A percentile compares a stretch with the other conserved stretches of the same genome.
These are phyloP conservation scores for Aeminium ludgeri DNA, from an alignment of 495 filamentous ascomycete species.

Conservation along the genomic window DNA sequence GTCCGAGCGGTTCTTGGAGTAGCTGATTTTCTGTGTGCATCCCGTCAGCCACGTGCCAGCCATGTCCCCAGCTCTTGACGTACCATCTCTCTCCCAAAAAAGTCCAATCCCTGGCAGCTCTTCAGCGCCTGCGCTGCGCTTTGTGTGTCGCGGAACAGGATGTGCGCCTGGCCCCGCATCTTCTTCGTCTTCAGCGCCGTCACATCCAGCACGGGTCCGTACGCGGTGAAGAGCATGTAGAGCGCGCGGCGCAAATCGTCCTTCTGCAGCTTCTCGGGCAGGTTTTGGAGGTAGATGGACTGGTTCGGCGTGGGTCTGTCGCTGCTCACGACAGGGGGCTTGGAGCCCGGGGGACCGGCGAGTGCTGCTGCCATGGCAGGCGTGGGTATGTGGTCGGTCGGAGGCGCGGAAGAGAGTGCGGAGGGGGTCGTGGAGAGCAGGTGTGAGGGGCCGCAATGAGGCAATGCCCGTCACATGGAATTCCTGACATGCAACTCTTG, in stretches of 20 bases:
- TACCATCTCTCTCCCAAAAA: slow-evolving; percentile 80
- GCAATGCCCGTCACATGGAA: too few species aligned
- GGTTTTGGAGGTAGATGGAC: slow-evolving; percentile 73
- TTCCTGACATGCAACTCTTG: too few species aligned
- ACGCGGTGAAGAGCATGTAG: slow-evolving; percentile 85
- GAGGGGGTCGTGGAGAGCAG: too few species aligned
- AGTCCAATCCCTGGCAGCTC: slow-evolving; percentile 67
- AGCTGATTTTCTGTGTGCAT: slow-evolving; percentile 54
- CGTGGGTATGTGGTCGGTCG: too few species aligned
- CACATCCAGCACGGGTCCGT: slow-evolving; percentile 88
- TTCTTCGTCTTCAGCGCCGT: slow-evolving; percentile 71
- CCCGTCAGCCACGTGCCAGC: not conserved
- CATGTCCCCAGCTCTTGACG: slow-evolving; percentile 14
- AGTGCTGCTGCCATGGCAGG: not conserved
- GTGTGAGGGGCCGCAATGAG: too few species aligned
- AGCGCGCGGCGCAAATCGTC: slow-evolving; percentile 63
- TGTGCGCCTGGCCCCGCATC: slow-evolving; percentile 89
- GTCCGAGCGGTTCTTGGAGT: slow-evolving; percentile 74
- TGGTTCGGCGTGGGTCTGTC: slow-evolving; percentile 39
- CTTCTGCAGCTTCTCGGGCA: slow-evolving; percentile 75
- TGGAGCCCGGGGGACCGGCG: slow-evolving; percentile 1
- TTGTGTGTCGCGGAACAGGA: slow-evolving; percentile 77
- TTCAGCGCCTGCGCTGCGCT: slow-evolving; percentile 80
- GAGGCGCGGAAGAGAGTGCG: too few species aligned
- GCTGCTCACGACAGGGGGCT: slow-evolving; percentile 24